Evolutionary conservation across 2,329 filamentous ascomycete species (phyloP).

Genomic region (Exophiala sp.): DNA sequence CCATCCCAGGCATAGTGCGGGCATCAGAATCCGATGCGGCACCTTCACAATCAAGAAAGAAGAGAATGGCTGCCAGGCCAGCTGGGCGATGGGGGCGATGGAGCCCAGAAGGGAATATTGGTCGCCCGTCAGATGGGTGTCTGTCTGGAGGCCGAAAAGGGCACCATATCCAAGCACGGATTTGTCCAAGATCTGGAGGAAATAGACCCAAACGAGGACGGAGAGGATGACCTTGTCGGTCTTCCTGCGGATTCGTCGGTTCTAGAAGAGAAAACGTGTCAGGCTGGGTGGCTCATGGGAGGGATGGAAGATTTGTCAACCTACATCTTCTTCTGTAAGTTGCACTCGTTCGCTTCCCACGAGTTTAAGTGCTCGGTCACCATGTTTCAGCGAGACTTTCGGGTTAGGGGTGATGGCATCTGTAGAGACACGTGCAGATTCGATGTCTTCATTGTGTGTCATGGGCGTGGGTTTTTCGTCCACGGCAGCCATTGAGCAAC

Average conservation of each 20-base stretch:
- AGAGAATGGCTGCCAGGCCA: slow-evolving; percentile 57
- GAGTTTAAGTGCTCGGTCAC: slow-evolving; percentile 26
- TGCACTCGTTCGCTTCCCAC: slow-evolving; percentile 30
- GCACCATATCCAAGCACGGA: slow-evolving; percentile 53
- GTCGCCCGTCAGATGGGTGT: slow-evolving; percentile 47
- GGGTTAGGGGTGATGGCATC: slow-evolving; percentile 15
- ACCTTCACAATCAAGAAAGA: slow-evolving; percentile 57
- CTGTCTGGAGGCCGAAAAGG: slow-evolving; percentile 49
- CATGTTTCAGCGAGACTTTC: slow-evolving; percentile 18
- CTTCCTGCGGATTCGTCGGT: slow-evolving; percentile 54
- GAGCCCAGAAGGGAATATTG: slow-evolving; percentile 55
- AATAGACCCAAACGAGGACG: slow-evolving; percentile 44
- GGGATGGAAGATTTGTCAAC: not conserved
- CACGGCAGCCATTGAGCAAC: slow-evolving; percentile 8
- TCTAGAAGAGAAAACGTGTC: slow-evolving; percentile 33
- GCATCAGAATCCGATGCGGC: slow-evolving; percentile 55
- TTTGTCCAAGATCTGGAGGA: slow-evolving; percentile 53
- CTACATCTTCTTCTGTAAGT: slow-evolving; percentile 37
- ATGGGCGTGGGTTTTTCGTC: slow-evolving; percentile 18
- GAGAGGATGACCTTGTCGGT: slow-evolving; percentile 55
- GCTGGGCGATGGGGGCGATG: slow-evolving; percentile 54
- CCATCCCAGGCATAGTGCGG: slow-evolving; percentile 44
- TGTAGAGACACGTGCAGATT: slow-evolving; percentile 10
- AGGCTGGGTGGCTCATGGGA: not conserved
- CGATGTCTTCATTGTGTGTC: slow-evolving; percentile 24